Base-by-base conservation (phyloP, 129 eudicot species). In the Tagetes patula region DNA sequence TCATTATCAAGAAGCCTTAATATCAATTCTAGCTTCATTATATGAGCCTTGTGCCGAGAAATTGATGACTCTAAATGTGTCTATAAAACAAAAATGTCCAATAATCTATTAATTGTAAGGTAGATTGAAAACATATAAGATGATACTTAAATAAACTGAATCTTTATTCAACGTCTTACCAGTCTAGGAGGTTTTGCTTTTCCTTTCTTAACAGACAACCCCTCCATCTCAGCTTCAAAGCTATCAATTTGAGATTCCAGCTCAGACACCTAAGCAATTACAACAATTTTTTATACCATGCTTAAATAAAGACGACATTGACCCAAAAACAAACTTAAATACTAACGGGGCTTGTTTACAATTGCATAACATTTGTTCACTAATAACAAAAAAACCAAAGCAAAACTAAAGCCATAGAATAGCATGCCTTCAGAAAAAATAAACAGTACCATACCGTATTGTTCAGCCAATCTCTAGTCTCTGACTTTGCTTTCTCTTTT, bases 181-280 rank as follows among this genome's bases (percentile, higher is more conserved):
- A 95, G 75, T 88, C 99, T 88, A 31, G 99, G 99, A 40, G 99
- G 99, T 79, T 97, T 86, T 20, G 89, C 76, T 84, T 95, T 95
- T 80, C 99, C 99, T 87, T 95, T 95, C 83, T 95, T 95, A 50
- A 90, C 99, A 31, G 94, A 81, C 42, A 95, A 83, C 46, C 99
- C 99, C 80, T 91, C 99, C 76, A 91, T 84, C 82, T 95, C 99
- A 60, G 99, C 99, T 84, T 95, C 99, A 83, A 95, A 95, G 82
- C 87, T 82, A 75, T 95, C 99, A 37, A 95, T 87, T 82, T 95
- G 97, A 74, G 87, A 83, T 85, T 95, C 99, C 86, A 95, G 79
- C 86, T 90, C 99, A 3, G 91, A 80, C 20, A 95, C 99, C 99
- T 95, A 81, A 77, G 58, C 76, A 74, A 78, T 61, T 74, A 81